Evolutionary conservation across 495 filamentous ascomycete species (phyloP).

Genomic region (Antarctomyces pellizariae): DNA sequence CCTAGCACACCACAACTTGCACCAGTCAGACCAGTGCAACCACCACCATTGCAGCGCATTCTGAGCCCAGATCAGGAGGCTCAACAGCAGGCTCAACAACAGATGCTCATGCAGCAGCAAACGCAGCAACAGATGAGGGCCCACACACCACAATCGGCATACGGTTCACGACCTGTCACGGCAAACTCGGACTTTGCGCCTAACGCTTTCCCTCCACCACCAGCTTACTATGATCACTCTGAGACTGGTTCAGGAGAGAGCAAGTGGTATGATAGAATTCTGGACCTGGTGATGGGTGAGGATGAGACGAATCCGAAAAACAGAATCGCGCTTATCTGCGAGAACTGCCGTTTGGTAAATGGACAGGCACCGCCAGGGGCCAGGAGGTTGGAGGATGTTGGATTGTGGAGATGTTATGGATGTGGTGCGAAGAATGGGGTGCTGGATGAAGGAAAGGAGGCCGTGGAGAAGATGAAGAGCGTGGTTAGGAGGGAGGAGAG

Average conservation of each 20-base stretch:
- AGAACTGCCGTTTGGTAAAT: conserved; percentile 68
- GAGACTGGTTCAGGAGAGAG: conserved; percentile 22
- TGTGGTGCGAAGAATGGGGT: conserved; percentile 73
- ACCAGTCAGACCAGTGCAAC: too few relatives aligned
- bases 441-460: conserved; percentile 45
- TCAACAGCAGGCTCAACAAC: too few relatives aligned
- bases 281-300: conserved; percentile 83
- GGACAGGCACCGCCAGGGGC: conserved; percentile 85
- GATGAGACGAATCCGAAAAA: conserved; percentile 87
- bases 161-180: too few relatives aligned
- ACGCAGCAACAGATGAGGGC: too few relatives aligned
- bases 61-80: too few relatives aligned
- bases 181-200: conserved; percentile 34
- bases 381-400: conserved; percentile 53
- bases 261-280: conserved; percentile 82
- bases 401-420: conserved; percentile 68
- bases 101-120: too few relatives aligned
- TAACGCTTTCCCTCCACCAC: conserved; percentile 20
- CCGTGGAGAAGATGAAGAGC: conserved; percentile 21
- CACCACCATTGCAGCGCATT: too few relatives aligned
- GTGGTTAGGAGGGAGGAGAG: neutral
- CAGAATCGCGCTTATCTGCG: conserved; percentile 71
- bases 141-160: conserved; percentile 12
- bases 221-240: conserved; percentile 7
- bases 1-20: conserved; percentile 11